These are phyloP conservation scores for Knufia fluminis DNA, from an alignment of 2,329 filamentous ascomycete genomes.

Conservation along the genomic window DNA sequence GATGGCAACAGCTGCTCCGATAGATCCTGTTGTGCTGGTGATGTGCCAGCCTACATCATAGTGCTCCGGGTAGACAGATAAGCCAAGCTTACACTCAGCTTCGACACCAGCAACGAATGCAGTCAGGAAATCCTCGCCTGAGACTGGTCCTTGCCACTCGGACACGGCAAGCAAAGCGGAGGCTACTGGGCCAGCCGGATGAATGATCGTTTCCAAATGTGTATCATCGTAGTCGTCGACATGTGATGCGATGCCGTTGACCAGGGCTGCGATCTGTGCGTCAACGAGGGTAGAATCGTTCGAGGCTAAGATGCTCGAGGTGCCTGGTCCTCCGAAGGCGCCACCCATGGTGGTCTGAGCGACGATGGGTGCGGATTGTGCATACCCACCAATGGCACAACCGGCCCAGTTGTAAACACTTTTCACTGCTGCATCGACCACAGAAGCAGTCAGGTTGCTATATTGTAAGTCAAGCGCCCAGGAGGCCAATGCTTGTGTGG, in stretches of 20 bases:
- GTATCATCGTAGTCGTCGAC: conserved; percentile 51
- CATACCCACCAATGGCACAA: conserved; percentile 37
- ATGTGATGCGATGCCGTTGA: conserved; percentile 48
- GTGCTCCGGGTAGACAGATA: conserved; percentile 45
- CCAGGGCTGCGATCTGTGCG: conserved; percentile 33
- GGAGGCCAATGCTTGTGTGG: conserved; percentile 37
- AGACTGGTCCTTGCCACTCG: conserved; percentile 29
- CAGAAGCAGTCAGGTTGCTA: conserved; percentile 32
- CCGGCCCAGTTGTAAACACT: conserved; percentile 48
- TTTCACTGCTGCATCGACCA: conserved; percentile 36
- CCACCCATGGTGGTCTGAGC: conserved; percentile 30
- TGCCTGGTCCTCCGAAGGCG: conserved; percentile 26
- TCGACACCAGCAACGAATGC: conserved; percentile 46
- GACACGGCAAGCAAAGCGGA: conserved; percentile 42
- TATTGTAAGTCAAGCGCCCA: conserved; percentile 39
- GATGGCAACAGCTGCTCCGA: conserved; percentile 46
- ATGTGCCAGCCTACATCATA: conserved; percentile 52
- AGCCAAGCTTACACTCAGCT: conserved; percentile 43
- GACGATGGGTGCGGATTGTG: conserved; percentile 28
- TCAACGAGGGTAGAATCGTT: conserved; percentile 1
- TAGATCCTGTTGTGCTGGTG: conserved; percentile 42
- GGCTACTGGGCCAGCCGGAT: conserved; percentile 45
- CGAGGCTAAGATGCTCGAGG: background rate
- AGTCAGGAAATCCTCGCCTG: conserved; percentile 40
- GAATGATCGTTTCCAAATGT: conserved; percentile 48